Evolutionary conservation across 202 grass and related monocot species (phyloP).

Genomic region (Elaeis oleifera): DNA sequence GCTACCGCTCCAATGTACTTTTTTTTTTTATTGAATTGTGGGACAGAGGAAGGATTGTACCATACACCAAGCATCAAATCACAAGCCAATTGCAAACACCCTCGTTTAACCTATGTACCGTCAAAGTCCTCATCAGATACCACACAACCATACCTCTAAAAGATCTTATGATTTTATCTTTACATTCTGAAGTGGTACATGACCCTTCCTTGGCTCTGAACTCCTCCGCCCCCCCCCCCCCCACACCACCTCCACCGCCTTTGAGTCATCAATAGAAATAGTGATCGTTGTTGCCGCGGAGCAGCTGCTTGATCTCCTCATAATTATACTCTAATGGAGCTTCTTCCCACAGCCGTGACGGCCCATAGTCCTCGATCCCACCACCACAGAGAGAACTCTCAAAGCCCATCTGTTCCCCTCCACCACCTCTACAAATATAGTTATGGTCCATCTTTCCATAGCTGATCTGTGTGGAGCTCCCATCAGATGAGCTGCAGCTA

Average conservation of each 20-base stretch:
- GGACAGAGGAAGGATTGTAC: not conserved
- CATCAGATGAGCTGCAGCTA: slow-evolving; percentile 53
- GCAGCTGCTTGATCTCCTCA: slow-evolving; percentile 78
- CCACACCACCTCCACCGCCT: slow-evolving; percentile 17
- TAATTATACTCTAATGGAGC: slow-evolving; percentile 49
- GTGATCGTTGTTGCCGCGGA: slow-evolving; percentile 11
- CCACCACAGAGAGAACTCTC: slow-evolving; percentile 27
- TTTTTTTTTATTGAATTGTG: not conserved
- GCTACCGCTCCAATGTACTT: too few species aligned
- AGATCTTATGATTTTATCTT: not conserved
- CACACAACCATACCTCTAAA: too few species aligned
- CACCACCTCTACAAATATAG: too few species aligned
- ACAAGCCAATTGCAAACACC: not conserved
- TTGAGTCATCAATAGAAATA: slow-evolving; percentile 5
- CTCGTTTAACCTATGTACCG: not conserved
- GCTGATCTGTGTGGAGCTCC: slow-evolving; percentile 7
- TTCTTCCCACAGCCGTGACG: slow-evolving; percentile 1
- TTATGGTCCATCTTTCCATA: too few species aligned
- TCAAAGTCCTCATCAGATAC: not conserved
- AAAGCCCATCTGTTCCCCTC: too few species aligned
- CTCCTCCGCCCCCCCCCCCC: too few species aligned
- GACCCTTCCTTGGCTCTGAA: slow-evolving; percentile 37
- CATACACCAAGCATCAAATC: not conserved
- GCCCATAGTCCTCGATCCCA: slow-evolving; percentile 10
- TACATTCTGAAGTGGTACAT: slow-evolving; percentile 38